phyloP scores from a whole-genome alignment of 306 rosid genomes.

The Comarum palustre region DNA sequence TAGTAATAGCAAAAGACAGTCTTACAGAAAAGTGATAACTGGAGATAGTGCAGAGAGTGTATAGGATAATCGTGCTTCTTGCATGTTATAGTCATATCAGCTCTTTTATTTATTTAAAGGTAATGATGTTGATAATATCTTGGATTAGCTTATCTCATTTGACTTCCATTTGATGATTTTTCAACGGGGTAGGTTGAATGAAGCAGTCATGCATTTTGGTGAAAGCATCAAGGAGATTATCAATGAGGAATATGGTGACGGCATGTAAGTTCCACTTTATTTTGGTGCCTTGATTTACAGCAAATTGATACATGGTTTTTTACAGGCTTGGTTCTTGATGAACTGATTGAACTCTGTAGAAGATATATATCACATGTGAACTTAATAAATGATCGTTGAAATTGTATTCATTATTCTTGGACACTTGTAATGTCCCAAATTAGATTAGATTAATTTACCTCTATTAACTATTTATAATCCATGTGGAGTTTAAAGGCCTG shows the following conservation, averaged over 20 bases:
- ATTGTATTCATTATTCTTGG: background rate
- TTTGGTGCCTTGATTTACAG: conserved; percentile 9
- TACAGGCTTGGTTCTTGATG: background rate
- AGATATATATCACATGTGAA: background rate
- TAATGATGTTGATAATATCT: background rate
- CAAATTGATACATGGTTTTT: background rate
- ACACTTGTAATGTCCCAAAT: background rate
- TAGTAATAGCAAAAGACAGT: background rate
- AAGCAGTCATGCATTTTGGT: conserved; percentile 94
- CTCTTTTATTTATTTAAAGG: too few relatives aligned
- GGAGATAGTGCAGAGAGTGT: too few relatives aligned
- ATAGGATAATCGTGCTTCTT: background rate
- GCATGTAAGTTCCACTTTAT: conserved; percentile 65
- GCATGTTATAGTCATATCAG: background rate
- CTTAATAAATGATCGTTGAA: background rate
- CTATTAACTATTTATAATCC: background rate
- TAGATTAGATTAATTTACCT: background rate
- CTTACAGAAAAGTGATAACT: background rate
- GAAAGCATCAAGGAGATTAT: conserved; percentile 95
- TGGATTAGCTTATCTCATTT: background rate
- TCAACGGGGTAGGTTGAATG: conserved; percentile 64
- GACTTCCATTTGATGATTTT: conserved; percentile 20
- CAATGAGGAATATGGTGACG: conserved; percentile 97
- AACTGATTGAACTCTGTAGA: background rate
- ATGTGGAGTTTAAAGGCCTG: background rate